phyloP scores from a whole-genome alignment of 1,139 yeast genomes.

The Groenewaldozyma auringiensis region DNA sequence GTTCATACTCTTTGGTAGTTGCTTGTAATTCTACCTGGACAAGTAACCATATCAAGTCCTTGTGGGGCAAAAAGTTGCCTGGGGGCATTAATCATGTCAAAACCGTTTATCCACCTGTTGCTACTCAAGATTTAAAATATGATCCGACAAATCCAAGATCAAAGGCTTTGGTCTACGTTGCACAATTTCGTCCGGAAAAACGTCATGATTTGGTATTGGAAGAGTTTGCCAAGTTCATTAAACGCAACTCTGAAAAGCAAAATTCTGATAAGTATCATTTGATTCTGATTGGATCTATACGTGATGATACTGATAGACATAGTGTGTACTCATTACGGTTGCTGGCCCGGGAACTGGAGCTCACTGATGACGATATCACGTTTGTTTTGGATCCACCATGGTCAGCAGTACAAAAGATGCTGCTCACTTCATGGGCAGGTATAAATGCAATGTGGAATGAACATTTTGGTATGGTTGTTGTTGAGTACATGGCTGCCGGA shows the following conservation, averaged over 20 bases:
- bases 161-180: slow-evolving; percentile 63
- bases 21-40: slow-evolving; percentile 94
- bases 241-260: slow-evolving; percentile 17
- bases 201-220: slow-evolving; percentile 65
- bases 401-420: slow-evolving; percentile 46
- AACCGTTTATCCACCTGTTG: slow-evolving; percentile 81
- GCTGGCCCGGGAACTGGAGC: slow-evolving; percentile 41
- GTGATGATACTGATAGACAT: slow-evolving; percentile 58
- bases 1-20: slow-evolving; percentile 57
- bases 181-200: slow-evolving; percentile 95
- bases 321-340: slow-evolving; percentile 46
- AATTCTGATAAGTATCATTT: slow-evolving; percentile 35
- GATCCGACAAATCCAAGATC: slow-evolving; percentile 33
- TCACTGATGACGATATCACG: slow-evolving; percentile 44
- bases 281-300: slow-evolving; percentile 76
- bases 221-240: slow-evolving; percentile 50
- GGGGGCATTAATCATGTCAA: slow-evolving; percentile 28
- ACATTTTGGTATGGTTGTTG: slow-evolving; percentile 97
- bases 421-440: slow-evolving; percentile 64
- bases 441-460: slow-evolving; percentile 99
- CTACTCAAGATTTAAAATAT: slow-evolving; percentile 46
- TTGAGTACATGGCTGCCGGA: slow-evolving; percentile 85
- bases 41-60: slow-evolving; percentile 52
- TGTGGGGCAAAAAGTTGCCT: slow-evolving; percentile 40
- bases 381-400: slow-evolving; percentile 75